These are phyloP conservation scores for Zea mays DNA, from an alignment of 176 grass and related monocot genomes.

Conservation along the genomic window DNA sequence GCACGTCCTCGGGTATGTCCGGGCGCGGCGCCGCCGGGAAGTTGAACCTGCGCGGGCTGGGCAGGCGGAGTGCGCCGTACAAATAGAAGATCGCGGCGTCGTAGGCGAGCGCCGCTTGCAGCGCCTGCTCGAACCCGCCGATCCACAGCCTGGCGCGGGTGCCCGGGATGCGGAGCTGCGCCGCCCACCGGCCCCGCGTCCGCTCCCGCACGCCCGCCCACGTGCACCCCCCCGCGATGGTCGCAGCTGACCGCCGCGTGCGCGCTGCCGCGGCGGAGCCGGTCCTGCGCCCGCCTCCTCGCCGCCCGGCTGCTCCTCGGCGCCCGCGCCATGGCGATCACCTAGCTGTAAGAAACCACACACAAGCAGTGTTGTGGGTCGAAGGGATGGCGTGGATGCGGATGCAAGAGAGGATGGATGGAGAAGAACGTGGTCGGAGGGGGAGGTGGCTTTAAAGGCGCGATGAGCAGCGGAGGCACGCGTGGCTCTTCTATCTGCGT, in stretches of 20 bases:
- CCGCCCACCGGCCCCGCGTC: slow-evolving; percentile 16
- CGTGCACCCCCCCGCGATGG: background rate
- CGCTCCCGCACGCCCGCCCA: slow-evolving; percentile 27
- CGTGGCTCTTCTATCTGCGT: background rate
- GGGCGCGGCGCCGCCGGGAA: slow-evolving; percentile 28
- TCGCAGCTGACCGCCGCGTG: background rate
- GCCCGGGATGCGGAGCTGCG: slow-evolving; percentile 40
- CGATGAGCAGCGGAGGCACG: background rate
- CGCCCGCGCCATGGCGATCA: background rate
- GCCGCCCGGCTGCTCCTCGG: background rate
- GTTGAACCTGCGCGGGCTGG: slow-evolving; percentile 10
- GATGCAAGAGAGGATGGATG: no score
- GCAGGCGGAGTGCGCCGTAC: background rate
- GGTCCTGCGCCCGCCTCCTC: background rate
- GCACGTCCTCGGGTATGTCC: background rate
- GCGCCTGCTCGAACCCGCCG: background rate
- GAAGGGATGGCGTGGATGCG: background rate
- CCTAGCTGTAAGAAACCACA: no score
- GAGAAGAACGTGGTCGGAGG: background rate
- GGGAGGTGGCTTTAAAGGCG: background rate
- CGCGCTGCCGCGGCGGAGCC: background rate
- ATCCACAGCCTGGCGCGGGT: slow-evolving; percentile 27
- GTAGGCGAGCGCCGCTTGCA: slow-evolving; percentile 40
- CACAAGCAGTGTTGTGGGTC: background rate
- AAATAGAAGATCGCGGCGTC: slow-evolving; percentile 39